Evolutionary conservation across 2,329 filamentous ascomycete species (phyloP), one percentile per base, ranked within the genome.

Genomic region (Aspergillus vadensis): DNA sequence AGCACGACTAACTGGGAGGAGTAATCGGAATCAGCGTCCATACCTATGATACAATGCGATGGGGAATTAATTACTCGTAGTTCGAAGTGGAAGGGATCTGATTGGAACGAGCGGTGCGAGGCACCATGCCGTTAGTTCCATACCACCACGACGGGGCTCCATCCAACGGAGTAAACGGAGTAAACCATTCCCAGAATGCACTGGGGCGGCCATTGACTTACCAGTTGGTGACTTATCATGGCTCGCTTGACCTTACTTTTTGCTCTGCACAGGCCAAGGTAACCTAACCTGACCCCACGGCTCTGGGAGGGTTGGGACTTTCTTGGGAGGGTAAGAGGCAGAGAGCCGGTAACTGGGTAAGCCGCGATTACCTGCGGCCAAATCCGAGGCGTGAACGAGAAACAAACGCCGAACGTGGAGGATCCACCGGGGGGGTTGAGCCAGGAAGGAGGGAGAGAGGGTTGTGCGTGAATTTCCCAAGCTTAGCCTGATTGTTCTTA

Each of bases 311-410:
- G 30, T 32, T 32, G 30, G 30, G 30, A 32, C 10, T 32, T 32
- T 32, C 30, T 14, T 32, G 30, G 30, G 30, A 36, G 32, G 32
- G 32, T 36, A 30, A 30, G 27, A 30, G 27, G 4, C 0, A 30
- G 10, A 30, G 32, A 14, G 32, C 32, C 32, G 47, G 25, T 17
- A 32, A 19, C 39, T 57, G 39, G 44, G 44, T 21, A 61, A 56
- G 51, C 58, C 60, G 64, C 59, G 59, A 66, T 63, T 59, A 50
- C 55, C 59, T 59, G 50, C 32, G 52, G 47, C 53, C 59, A 50
- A 58, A 65, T 65, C 63, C 63, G 65, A 63, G 60, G 61, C 60
- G 27, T 36, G 55, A 51, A 59, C 41, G 54, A 52, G 50, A 48
- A 41, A 53, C 19, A 23, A 19, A 19, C n/a, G 30, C 54, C 56